These are phyloP conservation scores for Centella asiatica DNA, from an alignment of 129 eudicot genomes.

Conservation along the genomic window DNA sequence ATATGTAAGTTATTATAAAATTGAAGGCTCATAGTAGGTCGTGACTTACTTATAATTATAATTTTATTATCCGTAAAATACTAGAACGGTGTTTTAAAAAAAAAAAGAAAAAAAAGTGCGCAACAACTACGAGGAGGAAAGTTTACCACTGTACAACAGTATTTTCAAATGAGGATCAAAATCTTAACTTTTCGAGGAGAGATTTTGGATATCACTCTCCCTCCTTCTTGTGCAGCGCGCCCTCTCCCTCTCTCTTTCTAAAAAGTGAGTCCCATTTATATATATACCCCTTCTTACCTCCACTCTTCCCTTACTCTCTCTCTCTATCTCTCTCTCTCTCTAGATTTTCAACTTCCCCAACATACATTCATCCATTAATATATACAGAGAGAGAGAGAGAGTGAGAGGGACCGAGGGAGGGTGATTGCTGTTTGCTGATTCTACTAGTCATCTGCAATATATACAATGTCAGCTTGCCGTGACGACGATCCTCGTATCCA, in stretches of 20 bases:
- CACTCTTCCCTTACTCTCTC: background rate
- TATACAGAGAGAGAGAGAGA: background rate
- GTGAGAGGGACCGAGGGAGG: too few relatives aligned
- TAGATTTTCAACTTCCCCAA: background rate
- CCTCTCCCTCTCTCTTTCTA: constrained; percentile 10
- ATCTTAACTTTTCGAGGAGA: constrained; percentile 6
- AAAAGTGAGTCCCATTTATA: background rate
- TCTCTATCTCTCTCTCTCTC: constrained; percentile 5
- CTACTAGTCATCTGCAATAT: background rate
- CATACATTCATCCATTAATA: background rate
- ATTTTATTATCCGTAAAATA: too few relatives aligned
- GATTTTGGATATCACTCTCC: constrained; percentile 6
- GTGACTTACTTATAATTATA: too few relatives aligned
- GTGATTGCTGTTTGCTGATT: too few relatives aligned
- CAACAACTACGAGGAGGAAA: too few relatives aligned
- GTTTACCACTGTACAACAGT: too few relatives aligned
- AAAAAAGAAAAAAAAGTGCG: too few relatives aligned
- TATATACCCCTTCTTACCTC: background rate
- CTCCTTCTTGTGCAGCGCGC: constrained; percentile 30
- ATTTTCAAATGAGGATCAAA: background rate
- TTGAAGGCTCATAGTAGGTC: too few relatives aligned
- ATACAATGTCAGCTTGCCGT: constrained; percentile 47
- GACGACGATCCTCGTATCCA: constrained; percentile 42
- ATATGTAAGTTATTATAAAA: too few relatives aligned
- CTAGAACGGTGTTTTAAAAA: too few relatives aligned